Evolutionary conservation across 345 rosid genomes (phyloP), one percentile per base, ranked within the genome.

Genomic region (Acer yangbiense): DNA sequence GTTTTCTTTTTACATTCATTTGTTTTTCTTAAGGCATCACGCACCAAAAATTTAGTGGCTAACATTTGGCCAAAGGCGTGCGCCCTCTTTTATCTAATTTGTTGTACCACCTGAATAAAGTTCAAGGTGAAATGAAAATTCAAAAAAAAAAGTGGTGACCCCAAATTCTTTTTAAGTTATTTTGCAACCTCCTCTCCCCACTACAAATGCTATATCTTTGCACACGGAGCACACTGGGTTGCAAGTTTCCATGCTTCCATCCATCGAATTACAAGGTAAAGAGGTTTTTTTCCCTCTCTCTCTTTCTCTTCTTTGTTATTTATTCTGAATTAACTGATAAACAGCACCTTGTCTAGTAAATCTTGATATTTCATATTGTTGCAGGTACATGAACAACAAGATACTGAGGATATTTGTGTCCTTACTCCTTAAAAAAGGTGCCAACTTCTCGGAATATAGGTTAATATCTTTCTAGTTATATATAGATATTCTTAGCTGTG

Each of bases 371-470:
- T 77, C 18, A 64, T 77, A 65, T 16, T 75, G 71, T 46, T 69
- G 72, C 81, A 96, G 98, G 97, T 94, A 76, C 98, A 96, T 81
- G 95, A 96, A 87, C 88, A 91, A 67, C 78, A 85, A 84, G 91
- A 89, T 75, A 95, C 90, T 43, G 90, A 88, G 74, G 93, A 90
- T 83, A 97, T 94, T 78, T 98, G 94, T 84, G 91, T 94, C 79
- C 92, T 97, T 60, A 94, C 98, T 94, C 79, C 92, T 97, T 60
- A 94, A 98, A 8, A 91, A 94, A 90, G 98, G 99, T 96, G 41
- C 77, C 77, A 41, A 39, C 70, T 79, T 73, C 64, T 58, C 65
- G 41, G 57, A 54, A 41, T 67, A 67, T 78, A 41, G 6, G 46
- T 74, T 11, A 71, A 58, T 41, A 23, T 27, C 25, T 73, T 76